phyloP scores from a whole-genome alignment of 1,284 basidiomycete species.

The Exobasidium rhododendri region DNA sequence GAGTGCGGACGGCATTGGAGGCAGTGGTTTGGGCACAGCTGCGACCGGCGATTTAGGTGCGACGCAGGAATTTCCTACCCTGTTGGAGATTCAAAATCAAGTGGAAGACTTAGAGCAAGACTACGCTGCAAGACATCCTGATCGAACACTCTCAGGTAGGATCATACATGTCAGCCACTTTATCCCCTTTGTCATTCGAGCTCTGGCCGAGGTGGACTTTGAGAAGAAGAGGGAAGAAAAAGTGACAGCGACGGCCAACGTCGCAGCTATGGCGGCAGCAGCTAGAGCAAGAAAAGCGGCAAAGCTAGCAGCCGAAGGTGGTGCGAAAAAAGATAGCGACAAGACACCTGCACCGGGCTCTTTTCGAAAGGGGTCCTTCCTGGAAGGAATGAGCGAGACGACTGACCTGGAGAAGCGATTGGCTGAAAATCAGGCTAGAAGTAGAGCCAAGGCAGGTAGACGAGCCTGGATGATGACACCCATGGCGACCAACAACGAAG shows the following conservation, averaged over 20 bases:
- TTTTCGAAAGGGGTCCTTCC: slow-evolving; percentile 26
- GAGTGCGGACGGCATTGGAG: slow-evolving; percentile 45
- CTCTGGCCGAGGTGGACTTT: slow-evolving; percentile 43
- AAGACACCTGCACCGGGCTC: slow-evolving; percentile 14
- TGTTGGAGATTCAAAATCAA: slow-evolving; percentile 34
- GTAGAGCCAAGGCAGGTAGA: slow-evolving; percentile 37
- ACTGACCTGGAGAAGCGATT: slow-evolving; percentile 43
- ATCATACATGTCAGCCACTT: slow-evolving; percentile 53
- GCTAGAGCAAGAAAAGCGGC: slow-evolving; percentile 45
- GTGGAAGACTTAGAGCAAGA: slow-evolving; percentile 45
- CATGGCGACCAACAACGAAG: slow-evolving; percentile 20
- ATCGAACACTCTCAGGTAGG: slow-evolving; percentile 43
- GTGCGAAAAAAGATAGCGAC: slow-evolving; percentile 19
- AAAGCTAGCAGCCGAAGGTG: slow-evolving; percentile 29
- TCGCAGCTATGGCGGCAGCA: slow-evolving; percentile 46
- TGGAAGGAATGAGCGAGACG: slow-evolving; percentile 30
- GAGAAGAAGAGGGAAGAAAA: slow-evolving; percentile 40
- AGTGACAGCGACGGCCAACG: slow-evolving; percentile 40
- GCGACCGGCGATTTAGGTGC: slow-evolving; percentile 44
- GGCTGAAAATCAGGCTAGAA: slow-evolving; percentile 47
- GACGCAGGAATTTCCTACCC: slow-evolving; percentile 36
- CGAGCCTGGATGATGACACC: slow-evolving; percentile 49
- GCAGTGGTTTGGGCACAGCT: slow-evolving; percentile 39
- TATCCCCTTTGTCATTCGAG: slow-evolving; percentile 50
- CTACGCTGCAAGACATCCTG: slow-evolving; percentile 42